These are phyloP conservation scores for Ilex asprella DNA, from an alignment of 257 asterid genomes.

Conservation along the genomic window DNA sequence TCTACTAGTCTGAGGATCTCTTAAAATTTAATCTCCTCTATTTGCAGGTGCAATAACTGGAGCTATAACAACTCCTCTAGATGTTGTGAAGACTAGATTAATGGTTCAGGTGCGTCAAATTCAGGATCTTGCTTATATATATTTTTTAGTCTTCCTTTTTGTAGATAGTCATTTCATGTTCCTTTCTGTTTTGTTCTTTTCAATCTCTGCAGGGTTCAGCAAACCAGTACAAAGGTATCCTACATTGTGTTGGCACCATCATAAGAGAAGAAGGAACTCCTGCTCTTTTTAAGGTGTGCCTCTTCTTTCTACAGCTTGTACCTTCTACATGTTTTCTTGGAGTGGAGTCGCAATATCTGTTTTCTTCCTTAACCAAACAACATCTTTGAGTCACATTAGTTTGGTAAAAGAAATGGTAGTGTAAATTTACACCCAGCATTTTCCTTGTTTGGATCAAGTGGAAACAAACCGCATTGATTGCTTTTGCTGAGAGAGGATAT, in stretches of 20 bases:
- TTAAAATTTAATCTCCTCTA: neutral
- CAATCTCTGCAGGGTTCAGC: constrained; percentile 43
- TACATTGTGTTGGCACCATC: constrained; percentile 43
- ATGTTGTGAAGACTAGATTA: constrained; percentile 61
- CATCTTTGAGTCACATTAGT: no score
- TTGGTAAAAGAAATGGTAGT: no score
- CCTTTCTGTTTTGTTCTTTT: constrained; percentile 1
- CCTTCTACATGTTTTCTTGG: neutral
- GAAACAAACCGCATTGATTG: no score
- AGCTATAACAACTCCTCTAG: constrained; percentile 66
- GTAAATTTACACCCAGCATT: no score
- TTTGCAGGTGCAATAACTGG: constrained; percentile 60
- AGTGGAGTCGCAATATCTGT: no score
- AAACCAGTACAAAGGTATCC: constrained; percentile 46
- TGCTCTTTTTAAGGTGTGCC: constrained; percentile 44
- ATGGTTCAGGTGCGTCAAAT: constrained; percentile 49
- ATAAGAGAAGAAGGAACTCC: constrained; percentile 52
- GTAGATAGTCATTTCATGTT: neutral
- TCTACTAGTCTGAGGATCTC: neutral
- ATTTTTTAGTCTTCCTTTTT: neutral
- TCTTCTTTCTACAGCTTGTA: constrained; percentile 8
- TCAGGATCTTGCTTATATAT: constrained; percentile 1
- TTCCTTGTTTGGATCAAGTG: no score
- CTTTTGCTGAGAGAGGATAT: no score
- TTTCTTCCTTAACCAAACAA: no score